Base-by-base conservation (phyloP, 2,329 filamentous ascomycete species). In the Pseudogymnoascus sp. region DNA sequence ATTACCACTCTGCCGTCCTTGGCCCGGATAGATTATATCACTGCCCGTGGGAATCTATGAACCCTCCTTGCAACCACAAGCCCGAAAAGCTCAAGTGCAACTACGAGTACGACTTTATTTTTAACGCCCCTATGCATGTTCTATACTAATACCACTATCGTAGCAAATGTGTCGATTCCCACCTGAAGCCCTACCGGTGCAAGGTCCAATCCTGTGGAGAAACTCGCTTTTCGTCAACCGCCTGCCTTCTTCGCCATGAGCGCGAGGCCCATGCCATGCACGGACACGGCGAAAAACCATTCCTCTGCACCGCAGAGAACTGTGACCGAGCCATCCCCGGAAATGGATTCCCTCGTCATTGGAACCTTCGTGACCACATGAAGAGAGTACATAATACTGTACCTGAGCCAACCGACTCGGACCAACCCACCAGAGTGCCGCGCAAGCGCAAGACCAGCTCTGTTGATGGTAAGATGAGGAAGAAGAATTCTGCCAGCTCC, bases 301-400 rank as follows among this genome's bases (percentile, higher is more conserved):
- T 93, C 74, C 84, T 95, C 61, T 98, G 93, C 84, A 85, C 87
- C 65, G 95, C 93, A 76, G 82, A 89, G 28, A 91, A 90, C 66
- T 98, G 93, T 72, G 92, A 97, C 72, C 89, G 93, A 67, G 87
- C 91, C 64, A 81, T 89, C 35, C 80, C 84, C 24, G 92, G 91
- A 70, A 91, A 93, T 74, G 93, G 93, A 70, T 98, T 98, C 73
- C 93, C 93, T 38, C 88, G 93, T 70, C 89, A 93, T 71, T 98
- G 95, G 91, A 98, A 98, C 78, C 84, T 96, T 62, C 88, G 89
- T 76, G 93, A 98, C 78, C 93, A 98, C 82, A 97, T 97, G 93
- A 91, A 91, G 78, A 89, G 93, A 66, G 93, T 97, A 6, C 93
- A 98, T 79, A 87, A 87, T 68, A 84, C 85, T 50, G 53, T 33